Evolutionary conservation across 2,329 filamentous ascomycete genomes (phyloP).

Genomic region (Escovopsis sp.): DNA sequence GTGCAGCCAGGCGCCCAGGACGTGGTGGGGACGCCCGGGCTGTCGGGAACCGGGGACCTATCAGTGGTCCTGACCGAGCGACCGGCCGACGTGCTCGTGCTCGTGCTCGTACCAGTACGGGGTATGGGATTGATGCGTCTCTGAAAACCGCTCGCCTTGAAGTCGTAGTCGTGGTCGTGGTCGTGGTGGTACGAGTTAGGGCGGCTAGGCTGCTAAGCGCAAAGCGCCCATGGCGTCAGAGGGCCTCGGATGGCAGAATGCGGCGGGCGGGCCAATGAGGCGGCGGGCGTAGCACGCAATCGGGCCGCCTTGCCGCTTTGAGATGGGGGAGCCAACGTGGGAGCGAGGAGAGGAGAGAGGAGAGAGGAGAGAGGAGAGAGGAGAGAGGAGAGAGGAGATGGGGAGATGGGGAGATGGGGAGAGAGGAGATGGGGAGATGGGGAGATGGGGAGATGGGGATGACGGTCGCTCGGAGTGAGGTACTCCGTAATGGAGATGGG

Average conservation of each 20-base stretch:
- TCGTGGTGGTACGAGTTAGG: too few relatives aligned
- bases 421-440: neutral
- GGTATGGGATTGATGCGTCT: too few relatives aligned
- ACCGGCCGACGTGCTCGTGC: too few relatives aligned
- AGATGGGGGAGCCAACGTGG: neutral
- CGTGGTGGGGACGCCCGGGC: neutral
- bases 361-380: constrained; percentile 1
- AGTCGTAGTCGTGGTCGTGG: too few relatives aligned
- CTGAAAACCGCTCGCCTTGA: too few relatives aligned
- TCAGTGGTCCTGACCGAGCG: too few relatives aligned
- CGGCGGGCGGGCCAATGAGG: constrained; percentile 11
- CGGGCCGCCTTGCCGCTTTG: constrained; percentile 8
- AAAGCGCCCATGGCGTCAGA: constrained; percentile 15
- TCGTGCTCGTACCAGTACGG: too few relatives aligned
- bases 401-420: constrained; percentile 1
- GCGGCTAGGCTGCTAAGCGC: constrained; percentile 1
- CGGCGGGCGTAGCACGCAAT: constrained; percentile 15
- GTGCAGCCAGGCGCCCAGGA: too few relatives aligned
- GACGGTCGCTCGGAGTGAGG: too few relatives aligned
- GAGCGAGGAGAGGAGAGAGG: neutral
- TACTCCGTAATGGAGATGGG: too few relatives aligned
- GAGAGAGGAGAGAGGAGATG: neutral
- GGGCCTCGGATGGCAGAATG: constrained; percentile 15
- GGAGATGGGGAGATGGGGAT: too few relatives aligned
- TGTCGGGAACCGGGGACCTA: neutral